These are phyloP conservation scores for Macaranga tanarius DNA, from an alignment of 441 rosid genomes.

Conservation along the genomic window DNA sequence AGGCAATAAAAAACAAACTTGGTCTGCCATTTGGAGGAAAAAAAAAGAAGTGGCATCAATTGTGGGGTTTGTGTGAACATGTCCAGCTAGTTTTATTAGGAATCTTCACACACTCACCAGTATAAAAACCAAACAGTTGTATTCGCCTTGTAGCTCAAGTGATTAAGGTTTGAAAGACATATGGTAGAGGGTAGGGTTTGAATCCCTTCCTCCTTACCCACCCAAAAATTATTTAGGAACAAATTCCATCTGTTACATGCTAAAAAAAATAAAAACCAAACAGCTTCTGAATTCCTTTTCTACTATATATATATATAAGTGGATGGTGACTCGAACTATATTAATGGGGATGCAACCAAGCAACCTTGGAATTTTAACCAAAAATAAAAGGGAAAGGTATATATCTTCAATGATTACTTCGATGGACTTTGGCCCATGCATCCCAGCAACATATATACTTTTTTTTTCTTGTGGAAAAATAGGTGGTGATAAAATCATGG, in stretches of 20 bases:
- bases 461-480: background rate
- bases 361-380: constrained; percentile 5
- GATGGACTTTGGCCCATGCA: background rate
- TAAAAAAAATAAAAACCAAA: background rate
- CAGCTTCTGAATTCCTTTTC: background rate
- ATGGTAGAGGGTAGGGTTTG: too few species aligned
- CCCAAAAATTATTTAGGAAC: too few species aligned
- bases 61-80: constrained; percentile 14
- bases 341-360: constrained; percentile 9
- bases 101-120: background rate
- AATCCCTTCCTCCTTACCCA: too few species aligned
- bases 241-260: too few species aligned
- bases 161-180: too few species aligned
- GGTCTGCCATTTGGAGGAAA: constrained; percentile 12
- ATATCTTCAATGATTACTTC: background rate
- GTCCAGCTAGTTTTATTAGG: background rate
- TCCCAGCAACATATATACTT: background rate
- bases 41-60: background rate
- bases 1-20: background rate
- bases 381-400: background rate
- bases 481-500: background rate
- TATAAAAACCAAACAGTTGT: too few species aligned
- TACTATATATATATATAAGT: too few species aligned
- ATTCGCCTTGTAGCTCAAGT: too few species aligned
- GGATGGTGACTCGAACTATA: background rate